phyloP scores from a whole-genome alignment of 2,329 filamentous ascomycete species.

The Magnaporthiopsis incrustans region DNA sequence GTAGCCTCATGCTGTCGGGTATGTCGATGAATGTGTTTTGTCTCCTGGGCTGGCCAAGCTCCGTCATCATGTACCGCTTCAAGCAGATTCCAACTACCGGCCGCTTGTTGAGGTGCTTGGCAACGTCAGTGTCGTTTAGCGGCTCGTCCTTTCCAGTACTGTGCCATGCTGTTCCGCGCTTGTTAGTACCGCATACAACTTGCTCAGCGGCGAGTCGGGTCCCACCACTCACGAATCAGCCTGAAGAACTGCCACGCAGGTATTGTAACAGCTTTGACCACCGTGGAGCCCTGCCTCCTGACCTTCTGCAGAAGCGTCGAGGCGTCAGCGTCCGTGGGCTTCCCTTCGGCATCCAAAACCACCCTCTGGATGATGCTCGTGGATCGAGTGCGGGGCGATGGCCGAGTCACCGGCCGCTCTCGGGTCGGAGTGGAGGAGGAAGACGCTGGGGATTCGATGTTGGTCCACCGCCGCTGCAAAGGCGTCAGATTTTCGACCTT shows the following conservation, averaged over 20 bases:
- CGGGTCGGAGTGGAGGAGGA: conserved; percentile 13
- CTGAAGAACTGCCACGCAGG: conserved; percentile 98
- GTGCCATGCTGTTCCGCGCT: conserved; percentile 63
- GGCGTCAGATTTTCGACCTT: conserved; percentile 16
- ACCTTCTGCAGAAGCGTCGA: conserved; percentile 34
- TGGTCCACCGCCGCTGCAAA: conserved; percentile 28
- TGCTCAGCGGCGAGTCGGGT: background rate
- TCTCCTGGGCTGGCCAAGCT: conserved; percentile 59
- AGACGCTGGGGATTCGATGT: conserved; percentile 13
- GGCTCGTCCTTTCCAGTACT: conserved; percentile 49
- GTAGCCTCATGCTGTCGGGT: conserved; percentile 69
- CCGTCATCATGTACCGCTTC: conserved; percentile 76
- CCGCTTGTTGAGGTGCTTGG: conserved; percentile 75
- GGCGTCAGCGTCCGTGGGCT: conserved; percentile 33
- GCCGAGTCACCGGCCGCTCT: conserved; percentile 18
- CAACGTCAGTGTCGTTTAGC: conserved; percentile 67
- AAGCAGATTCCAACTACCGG: conserved; percentile 89
- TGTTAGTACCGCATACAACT: background rate
- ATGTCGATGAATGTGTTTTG: conserved; percentile 86
- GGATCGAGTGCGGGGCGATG: conserved; percentile 39
- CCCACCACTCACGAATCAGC: conserved; percentile 62
- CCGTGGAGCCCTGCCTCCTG: conserved; percentile 38
- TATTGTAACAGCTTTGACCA: conserved; percentile 79
- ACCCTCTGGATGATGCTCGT: conserved; percentile 55
- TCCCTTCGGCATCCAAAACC: conserved; percentile 42